Percentiles rank a stretch among this genome's conserved stretches.
These are phyloP conservation scores for Oryza glumipatula DNA, from an alignment of 176 grass and related monocot species.

Conservation along the genomic window DNA sequence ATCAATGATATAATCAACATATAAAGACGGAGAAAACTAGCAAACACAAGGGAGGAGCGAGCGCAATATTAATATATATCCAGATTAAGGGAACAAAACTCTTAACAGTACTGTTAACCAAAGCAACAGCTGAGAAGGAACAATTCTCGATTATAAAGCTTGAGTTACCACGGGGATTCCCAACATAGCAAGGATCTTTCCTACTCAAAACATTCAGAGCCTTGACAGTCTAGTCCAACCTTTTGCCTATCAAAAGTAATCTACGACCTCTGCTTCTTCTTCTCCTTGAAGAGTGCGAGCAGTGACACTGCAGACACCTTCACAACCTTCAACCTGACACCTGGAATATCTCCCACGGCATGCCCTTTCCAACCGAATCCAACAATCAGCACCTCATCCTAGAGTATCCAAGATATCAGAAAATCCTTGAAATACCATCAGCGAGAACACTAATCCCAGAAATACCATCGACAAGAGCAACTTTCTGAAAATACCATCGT, in stretches of 20 bases:
- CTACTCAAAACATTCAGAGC: conserved; percentile 13
- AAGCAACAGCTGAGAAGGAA: conserved; percentile 33
- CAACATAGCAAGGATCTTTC: conserved; percentile 24
- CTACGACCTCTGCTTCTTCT: conserved; percentile 64
- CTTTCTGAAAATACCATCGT: too few species aligned
- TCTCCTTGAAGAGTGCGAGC: conserved; percentile 64
- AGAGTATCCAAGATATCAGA: not conserved
- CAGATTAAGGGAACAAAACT: conserved; percentile 31
- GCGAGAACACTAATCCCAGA: too few species aligned
- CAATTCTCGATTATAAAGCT: conserved; percentile 27
- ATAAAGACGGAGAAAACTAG: not conserved
- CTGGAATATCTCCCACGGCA: conserved; percentile 66
- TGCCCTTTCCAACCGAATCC: conserved; percentile 67
- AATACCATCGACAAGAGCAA: too few species aligned
- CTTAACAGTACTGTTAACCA: conserved; percentile 25
- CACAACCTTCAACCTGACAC: conserved; percentile 78
- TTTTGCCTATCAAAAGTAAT: conserved; percentile 20
- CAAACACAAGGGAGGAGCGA: not conserved
- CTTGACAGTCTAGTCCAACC: conserved; percentile 28
- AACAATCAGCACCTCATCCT: conserved; percentile 74
- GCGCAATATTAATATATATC: conserved; percentile 31
- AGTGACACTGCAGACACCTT: conserved; percentile 72
- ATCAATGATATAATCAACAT: not conserved
- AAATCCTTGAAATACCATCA: too few species aligned
- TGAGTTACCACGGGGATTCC: not conserved